Evolutionary conservation across 495 filamentous ascomycete species (phyloP), one percentile per base, ranked within the genome.

Genomic region (Penicillium psychrofluorescens): DNA sequence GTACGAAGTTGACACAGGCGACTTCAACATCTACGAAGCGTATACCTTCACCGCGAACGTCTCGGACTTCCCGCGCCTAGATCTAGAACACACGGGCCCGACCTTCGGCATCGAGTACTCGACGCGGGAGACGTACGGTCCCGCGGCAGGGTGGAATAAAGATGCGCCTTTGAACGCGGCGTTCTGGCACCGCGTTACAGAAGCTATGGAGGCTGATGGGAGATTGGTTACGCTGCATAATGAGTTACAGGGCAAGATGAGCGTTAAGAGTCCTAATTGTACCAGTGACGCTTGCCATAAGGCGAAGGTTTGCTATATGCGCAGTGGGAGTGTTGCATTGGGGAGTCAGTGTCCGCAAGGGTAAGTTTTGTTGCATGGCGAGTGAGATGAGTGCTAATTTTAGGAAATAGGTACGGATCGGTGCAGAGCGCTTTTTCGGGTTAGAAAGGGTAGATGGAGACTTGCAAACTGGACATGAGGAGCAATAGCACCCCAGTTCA

Each of bases 231-330:
- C 55, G 8, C 45, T 61, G 35, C 77, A 78, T 37, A 81, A 77
- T 49, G 66, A 62, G 11, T 71, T 69, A 42, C 72, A 81, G 52
- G 78, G 78, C 4, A 77, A 75, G 51, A 56, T 48, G 42, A 77
- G 72, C 38, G 58, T 74, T 3, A 59, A 59, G 51, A 75, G 66
- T 11, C 76, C 76, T 0, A 67, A 67, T 14, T 83, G 79, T 44
- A 70, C 66, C 11, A 78, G 57, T 33, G 51, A 44, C 1, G 71
- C 55, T 11, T 83, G 78, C 49, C 64, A 66, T 13, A 41, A 50
- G 35, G 75, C 77, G 2, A 80, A 80, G 63, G 61, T 83, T 12
- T 83, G 79, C 41, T 81, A 81, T 47, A 81, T 80, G 62, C 56
- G 77, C 7, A 75, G 69, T 61, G 78, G 76, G 4, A 77, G 73